phyloP scores from a whole-genome alignment of 2,329 filamentous ascomycete genomes.

The Cryphonectria japonica region DNA sequence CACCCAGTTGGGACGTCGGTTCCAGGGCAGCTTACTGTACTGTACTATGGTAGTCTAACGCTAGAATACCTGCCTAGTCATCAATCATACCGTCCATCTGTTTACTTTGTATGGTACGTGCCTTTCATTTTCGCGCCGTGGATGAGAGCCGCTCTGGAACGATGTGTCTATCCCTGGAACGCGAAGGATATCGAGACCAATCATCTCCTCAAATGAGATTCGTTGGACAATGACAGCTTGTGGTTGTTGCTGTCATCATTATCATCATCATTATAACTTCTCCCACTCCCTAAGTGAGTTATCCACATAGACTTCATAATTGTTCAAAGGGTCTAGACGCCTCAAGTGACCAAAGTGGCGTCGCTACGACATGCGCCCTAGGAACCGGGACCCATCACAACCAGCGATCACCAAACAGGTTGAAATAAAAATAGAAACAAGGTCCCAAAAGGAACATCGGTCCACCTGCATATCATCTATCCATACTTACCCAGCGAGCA shows the following conservation, averaged over 20 bases:
- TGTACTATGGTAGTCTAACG: not conserved
- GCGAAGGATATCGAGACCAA: constrained; percentile 25
- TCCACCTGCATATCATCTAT: not conserved
- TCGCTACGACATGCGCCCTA: not conserved
- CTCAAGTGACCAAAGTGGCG: not conserved
- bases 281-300: not conserved
- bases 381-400: not conserved
- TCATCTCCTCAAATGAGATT: not conserved
- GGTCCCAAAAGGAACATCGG: not conserved
- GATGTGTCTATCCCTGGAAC: constrained; percentile 26
- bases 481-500: not conserved
- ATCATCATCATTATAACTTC: not conserved
- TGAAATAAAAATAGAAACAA: constrained; percentile 14
- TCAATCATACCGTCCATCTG: not conserved
- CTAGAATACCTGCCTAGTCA: not conserved
- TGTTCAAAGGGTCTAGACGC: not conserved
- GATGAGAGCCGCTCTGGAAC: constrained; percentile 14
- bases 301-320: not conserved
- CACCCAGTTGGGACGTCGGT: constrained; percentile 1
- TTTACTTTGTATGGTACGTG: not conserved
- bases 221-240: not conserved
- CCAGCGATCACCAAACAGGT: not conserved
- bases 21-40: not conserved
- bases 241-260: not conserved
- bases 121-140: not conserved